A percentile compares a stretch with the other conserved stretches of the same genome.
Conservation (phyloP, 2,329 filamentous ascomycete species). For the Ascocoryne sarcoides region DNA sequence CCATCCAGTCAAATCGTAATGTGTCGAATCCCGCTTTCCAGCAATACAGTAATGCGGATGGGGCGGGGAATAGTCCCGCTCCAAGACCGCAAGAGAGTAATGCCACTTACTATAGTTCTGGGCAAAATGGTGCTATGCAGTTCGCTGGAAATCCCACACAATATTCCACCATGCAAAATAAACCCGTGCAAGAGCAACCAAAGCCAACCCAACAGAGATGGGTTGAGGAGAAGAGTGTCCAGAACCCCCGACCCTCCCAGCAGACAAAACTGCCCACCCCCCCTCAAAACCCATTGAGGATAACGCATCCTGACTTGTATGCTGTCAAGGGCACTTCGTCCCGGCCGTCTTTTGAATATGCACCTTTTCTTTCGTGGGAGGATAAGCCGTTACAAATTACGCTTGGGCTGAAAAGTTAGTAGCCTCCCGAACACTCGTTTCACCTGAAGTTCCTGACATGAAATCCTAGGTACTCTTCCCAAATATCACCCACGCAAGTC, state of each 20-base stretch:
- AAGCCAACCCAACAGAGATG: not conserved
- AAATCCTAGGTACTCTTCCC: conserved; percentile 25
- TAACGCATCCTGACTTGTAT: conserved; percentile 21
- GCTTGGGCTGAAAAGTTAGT: conserved; percentile 25
- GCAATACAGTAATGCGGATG: conserved; percentile 6
- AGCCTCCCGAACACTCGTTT: no score
- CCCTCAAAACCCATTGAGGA: conserved; percentile 14
- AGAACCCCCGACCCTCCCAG: not conserved
- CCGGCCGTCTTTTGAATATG: conserved; percentile 19
- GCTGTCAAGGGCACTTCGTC: conserved; percentile 14
- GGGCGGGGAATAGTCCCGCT: conserved; percentile 11
- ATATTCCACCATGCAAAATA: conserved; percentile 5
- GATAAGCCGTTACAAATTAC: conserved; percentile 20
- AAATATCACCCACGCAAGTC: conserved; percentile 27
- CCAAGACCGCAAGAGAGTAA: conserved; percentile 14
- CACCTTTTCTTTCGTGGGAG: conserved; percentile 23
- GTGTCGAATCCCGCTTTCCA: conserved; percentile 16
- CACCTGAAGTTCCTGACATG: no score
- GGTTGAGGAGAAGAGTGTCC: not conserved
- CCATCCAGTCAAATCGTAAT: conserved; percentile 17
- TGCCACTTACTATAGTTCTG: conserved; percentile 1
- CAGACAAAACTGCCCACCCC: conserved; percentile 6
- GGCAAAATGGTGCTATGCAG: conserved; percentile 13
- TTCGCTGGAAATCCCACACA: conserved; percentile 9
- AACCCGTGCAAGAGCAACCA: not conserved